phyloP scores from a whole-genome alignment of 2,329 filamentous ascomycete genomes.

The Fusarium goolgardi region DNA sequence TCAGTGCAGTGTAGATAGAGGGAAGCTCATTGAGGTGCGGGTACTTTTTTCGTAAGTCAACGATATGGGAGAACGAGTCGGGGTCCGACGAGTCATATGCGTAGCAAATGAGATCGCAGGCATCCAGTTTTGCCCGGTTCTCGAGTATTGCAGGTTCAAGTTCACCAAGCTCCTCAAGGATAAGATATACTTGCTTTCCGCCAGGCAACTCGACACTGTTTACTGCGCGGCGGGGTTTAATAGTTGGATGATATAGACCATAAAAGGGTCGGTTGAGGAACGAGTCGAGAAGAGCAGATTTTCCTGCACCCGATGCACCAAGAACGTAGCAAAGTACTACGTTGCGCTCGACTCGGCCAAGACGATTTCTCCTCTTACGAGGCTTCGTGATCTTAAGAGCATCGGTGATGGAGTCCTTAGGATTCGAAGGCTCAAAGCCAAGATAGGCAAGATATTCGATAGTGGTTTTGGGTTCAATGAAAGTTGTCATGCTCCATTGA shows the following conservation, averaged over 20 bases:
- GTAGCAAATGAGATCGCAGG: slow-evolving; percentile 94
- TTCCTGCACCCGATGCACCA: slow-evolving; percentile 86
- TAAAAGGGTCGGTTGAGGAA: slow-evolving; percentile 92
- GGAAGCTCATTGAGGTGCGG: slow-evolving; percentile 90
- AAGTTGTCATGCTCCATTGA: slow-evolving; percentile 99
- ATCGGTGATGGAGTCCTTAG: slow-evolving; percentile 80
- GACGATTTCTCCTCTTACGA: slow-evolving; percentile 83
- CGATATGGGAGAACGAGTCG: slow-evolving; percentile 93
- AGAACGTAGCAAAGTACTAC: slow-evolving; percentile 95
- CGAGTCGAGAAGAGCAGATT: slow-evolving; percentile 89
- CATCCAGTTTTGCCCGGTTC: slow-evolving; percentile 88
- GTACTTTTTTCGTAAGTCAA: slow-evolving; percentile 80
- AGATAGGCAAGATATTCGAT: slow-evolving; percentile 96
- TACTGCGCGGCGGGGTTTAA: slow-evolving; percentile 91
- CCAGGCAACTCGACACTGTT: slow-evolving; percentile 97
- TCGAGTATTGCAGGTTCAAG: slow-evolving; percentile 95
- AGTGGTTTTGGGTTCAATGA: slow-evolving; percentile 93
- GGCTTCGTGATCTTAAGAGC: slow-evolving; percentile 94
- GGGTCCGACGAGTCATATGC: slow-evolving; percentile 97
- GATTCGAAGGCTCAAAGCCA: slow-evolving; percentile 85
- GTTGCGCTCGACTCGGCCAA: slow-evolving; percentile 89
- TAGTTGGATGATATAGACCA: slow-evolving; percentile 87
- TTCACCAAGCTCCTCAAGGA: slow-evolving; percentile 93
- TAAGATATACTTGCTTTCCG: slow-evolving; percentile 96
- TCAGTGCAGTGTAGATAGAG: slow-evolving; percentile 90